Evolutionary conservation across 192 early-diverging fungal genomes (phyloP), one percentile per base, ranked within the genome.

Genomic region (Coemansia sp.): DNA sequence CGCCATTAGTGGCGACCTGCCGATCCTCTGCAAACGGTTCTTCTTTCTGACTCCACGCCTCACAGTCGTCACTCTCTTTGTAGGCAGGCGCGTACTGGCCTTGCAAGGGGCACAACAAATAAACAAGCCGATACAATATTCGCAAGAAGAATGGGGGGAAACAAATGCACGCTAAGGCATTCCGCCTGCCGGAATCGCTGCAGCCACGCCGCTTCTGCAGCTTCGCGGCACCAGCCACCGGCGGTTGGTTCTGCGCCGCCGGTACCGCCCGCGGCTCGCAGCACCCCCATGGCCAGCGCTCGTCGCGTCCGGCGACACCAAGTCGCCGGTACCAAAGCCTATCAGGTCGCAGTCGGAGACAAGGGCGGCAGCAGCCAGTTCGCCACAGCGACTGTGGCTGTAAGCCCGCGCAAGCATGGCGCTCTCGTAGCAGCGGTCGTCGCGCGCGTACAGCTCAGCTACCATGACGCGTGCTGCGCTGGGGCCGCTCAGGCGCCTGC

Each of bases 261-360:
- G 45, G 46, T 36, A 32, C 49, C 20, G 43, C 22, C 14, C 58
- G 23, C 35, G 2, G 65, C 58, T 19, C 6, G 25, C 34, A 9
- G 59, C 19, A 22, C 17, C 15, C 15, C 48, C 48, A 23, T 5
- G 13, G 6, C 48, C 22, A 13, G 35, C 55, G 35, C 23, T 38
- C 0, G 52, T 29, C 10, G 72, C 53, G 15, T 29, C 57, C 67
- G 74, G 69, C 65, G 76, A 66, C 61, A 81, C 70, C 73, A 81
- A 62, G 59, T 81, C 73, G 52, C 79, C 79, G 13, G 52, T 25
- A 36, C 66, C 62, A 45, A 59, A 43, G 20, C 67, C 70, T 6
- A 69, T 54, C 63, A 72, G 63, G 35, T 69, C 73, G 49, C 63
- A 48, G 14, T 63, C 54, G 2, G 54, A 17, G 43, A 67, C 66